Evolutionary conservation across 164 flowering plant genomes (phyloP), one percentile per base, ranked within the genome.

Genomic region (Dillenia suffruticosa): DNA sequence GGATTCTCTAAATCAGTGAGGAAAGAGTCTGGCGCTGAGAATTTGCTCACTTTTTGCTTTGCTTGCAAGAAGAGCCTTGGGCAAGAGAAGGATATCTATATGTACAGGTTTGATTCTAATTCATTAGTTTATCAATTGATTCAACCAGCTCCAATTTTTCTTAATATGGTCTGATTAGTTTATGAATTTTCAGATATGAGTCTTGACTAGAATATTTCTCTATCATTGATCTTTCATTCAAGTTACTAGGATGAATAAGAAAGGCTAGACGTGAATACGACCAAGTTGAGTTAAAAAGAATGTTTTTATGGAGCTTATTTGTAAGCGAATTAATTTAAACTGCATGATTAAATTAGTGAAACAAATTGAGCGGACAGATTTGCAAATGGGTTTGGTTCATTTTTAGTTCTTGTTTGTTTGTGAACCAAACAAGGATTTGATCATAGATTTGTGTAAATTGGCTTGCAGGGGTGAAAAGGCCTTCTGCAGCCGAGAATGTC

Each of bases 391-490:
- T 32, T 32, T 52, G 22, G 16, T 52, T 26, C 15, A 17, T 16
- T 26, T 52, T n/a, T 13, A 16, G 3, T 52, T 12, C 32, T 8
- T 10, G 17, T 52, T 32, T 32, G 6, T 32, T 32, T 32, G 5
- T 32, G 0, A 32, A 7, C 40, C 40, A 32, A 32, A 32, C 40
- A 5, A 32, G 40, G 40, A 32, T 32, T 32, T 5, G 40, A 32
- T 32, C 40, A 32, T 32, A 32, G 40, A 32, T 32, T 6, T 6
- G 40, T 32, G 40, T 32, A 32, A 32, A 32, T 5, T 32, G 40
- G 40, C 16, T 63, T 66, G 70, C 82, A 82, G 87, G 65, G 90
- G 87, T 14, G 90, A 85, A 61, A 79, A 81, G 65, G 82, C 81
- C 2, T 85, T 82, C 54, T 85, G 90, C 74, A 85, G 85, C 51